Base-by-base conservation (phyloP, 2,329 filamentous ascomycete genomes). In the Aspergillus fumigatiaffinis region DNA sequence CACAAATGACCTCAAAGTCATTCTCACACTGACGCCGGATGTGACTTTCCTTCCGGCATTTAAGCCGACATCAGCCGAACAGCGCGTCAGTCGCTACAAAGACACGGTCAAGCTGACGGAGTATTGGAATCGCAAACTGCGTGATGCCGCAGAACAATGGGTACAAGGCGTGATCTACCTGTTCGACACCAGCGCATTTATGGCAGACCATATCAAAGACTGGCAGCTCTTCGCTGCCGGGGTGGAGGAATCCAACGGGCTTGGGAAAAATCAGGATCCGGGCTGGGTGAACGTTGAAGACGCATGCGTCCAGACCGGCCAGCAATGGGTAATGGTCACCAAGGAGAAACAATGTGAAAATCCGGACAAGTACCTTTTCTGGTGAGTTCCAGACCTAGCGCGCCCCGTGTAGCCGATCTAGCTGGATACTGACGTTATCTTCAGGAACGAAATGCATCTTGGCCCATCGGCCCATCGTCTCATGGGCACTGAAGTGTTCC, bases 391-490 rank as follows among this genome's bases (percentile, higher is more conserved):
- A 57, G 48, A 35, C 57, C 32, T 38, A 38, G 14, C 48, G 41
- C 35, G 29, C 29, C 46, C 20, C 50, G 38, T 52, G 48, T 35
- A 52, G 32, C 55, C 52, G 47, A 55, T 29, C 48, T 47, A 38
- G 32, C 32, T 17, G 46, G 29, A 51, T 50, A 41, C 50, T 56
- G 51, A 55, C 56, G 29, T 49, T 51, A 60, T 50, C 51, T 63
- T 52, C 61, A 78, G 76, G 74, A 70, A 77, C 62, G 68, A 75
- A 23, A 73, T 77, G 70, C 72, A 75, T 60, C 59, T 76, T 52
- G 73, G 74, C 4, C 68, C 73, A 25, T 68, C 65, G 23, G 73
- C 71, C 25, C 73, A 76, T 57, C 67, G 68, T 38, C 65, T 77
- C 46, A 68, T 77, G 68, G 73, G 70, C 35, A 62, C 60, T 46